phyloP scores from a whole-genome alignment of 768 basidiomycete species.

The Porphyrellus cyaneotinctus region DNA sequence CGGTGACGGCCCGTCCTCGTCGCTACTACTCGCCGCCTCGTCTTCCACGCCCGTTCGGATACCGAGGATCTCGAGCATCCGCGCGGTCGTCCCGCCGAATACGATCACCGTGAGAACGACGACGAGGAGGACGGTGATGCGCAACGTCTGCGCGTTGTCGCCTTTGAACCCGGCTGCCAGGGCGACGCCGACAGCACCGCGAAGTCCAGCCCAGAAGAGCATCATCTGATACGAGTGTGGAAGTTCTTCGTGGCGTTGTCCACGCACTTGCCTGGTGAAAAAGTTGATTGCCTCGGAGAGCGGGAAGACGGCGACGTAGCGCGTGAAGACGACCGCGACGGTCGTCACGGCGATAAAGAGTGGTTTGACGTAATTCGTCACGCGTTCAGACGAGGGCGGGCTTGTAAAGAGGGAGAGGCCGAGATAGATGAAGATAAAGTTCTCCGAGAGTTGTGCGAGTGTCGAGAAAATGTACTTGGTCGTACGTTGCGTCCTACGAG shows the following conservation, averaged over 20 bases:
- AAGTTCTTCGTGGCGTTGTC: slow-evolving; percentile 84
- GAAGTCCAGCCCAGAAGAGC: slow-evolving; percentile 97
- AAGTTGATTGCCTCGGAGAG: slow-evolving; percentile 93
- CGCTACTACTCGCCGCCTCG: slow-evolving; percentile 60
- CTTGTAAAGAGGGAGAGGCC: slow-evolving; percentile 95
- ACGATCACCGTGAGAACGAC: slow-evolving; percentile 92
- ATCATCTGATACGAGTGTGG: slow-evolving; percentile 99
- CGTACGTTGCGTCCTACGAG: slow-evolving; percentile 85
- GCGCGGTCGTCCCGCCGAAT: slow-evolving; percentile 94
- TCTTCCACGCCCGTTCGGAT: slow-evolving; percentile 95
- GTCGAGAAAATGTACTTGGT: slow-evolving; percentile 95
- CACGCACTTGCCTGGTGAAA: slow-evolving; percentile 77
- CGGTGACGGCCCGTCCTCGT: slow-evolving; percentile 41
- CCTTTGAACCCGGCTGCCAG: slow-evolving; percentile 95
- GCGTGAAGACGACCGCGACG: slow-evolving; percentile 89
- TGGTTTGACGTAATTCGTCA: slow-evolving; percentile 87
- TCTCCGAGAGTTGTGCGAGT: slow-evolving; percentile 92
- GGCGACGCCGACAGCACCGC: slow-evolving; percentile 97
- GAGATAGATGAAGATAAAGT: slow-evolving; percentile 99
- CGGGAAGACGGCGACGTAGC: slow-evolving; percentile 94
- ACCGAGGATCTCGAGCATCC: slow-evolving; percentile 97
- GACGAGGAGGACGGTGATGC: slow-evolving; percentile 92
- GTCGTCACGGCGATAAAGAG: slow-evolving; percentile 91
- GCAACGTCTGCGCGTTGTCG: slow-evolving; percentile 83
- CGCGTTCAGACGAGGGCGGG: slow-evolving; percentile 70